A percentile compares a stretch with the other conserved stretches of the same genome.
Conservation (phyloP, 768 basidiomycete species). For the Rhizopogon salebrosus region DNA sequence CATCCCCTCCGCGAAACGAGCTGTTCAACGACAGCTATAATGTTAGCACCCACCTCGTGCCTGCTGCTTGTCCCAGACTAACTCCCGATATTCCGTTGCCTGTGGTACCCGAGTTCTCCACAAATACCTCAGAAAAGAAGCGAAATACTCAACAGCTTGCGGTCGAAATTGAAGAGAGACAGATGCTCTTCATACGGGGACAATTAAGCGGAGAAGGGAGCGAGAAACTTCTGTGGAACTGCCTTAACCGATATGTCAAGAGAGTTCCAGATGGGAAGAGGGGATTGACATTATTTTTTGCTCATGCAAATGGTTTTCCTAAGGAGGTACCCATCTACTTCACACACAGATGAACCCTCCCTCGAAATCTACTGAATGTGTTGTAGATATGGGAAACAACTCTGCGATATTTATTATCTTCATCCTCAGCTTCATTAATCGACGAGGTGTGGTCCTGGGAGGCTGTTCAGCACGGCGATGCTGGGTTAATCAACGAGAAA, state of each 20-base stretch:
- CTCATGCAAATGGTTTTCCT: constrained; percentile 83
- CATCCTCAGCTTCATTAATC: constrained; percentile 34
- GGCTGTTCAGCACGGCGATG: constrained; percentile 79
- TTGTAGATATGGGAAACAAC: constrained; percentile 76
- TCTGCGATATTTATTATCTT: constrained; percentile 47
- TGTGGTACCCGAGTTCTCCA: constrained; percentile 11
- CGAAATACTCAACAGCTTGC: constrained; percentile 3
- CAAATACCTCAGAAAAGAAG: constrained; percentile 7
- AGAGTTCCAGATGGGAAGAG: not conserved
- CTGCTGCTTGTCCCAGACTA: constrained; percentile 20
- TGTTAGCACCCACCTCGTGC: constrained; percentile 26
- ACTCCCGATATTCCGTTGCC: constrained; percentile 17
- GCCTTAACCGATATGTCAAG: constrained; percentile 63
- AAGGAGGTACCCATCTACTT: constrained; percentile 58
- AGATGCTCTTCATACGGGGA: constrained; percentile 9
- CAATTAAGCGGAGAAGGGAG: constrained; percentile 12
- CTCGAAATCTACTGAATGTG: not conserved
- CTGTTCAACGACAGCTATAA: constrained; percentile 17
- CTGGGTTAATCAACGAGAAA: constrained; percentile 59
- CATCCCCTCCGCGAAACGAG: constrained; percentile 12
- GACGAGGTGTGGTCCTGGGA: constrained; percentile 83
- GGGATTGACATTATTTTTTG: constrained; percentile 67
- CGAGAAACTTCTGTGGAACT: constrained; percentile 55
- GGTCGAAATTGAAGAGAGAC: constrained; percentile 15
- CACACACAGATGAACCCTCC: not conserved